A percentile compares a stretch with the other conserved stretches of the same genome.
Conservation (phyloP, 441 rosid genomes). For the Biscutella laevigata region DNA sequence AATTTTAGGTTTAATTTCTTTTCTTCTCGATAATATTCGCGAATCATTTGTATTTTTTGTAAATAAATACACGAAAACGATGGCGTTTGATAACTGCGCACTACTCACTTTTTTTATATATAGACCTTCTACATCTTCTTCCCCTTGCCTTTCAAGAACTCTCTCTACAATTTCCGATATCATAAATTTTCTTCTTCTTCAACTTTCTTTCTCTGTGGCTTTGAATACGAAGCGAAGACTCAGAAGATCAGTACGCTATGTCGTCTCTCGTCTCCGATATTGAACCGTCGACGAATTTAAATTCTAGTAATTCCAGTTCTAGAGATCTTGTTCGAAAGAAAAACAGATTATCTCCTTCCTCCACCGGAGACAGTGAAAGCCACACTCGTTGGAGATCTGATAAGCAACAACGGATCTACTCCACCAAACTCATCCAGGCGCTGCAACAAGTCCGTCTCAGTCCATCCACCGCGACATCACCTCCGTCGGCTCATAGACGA, state of each 20-base stretch:
- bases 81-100: no score
- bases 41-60: no score
- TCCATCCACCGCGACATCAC: conserved; percentile 16
- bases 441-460: conserved; percentile 48
- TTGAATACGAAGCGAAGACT: neutral
- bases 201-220: neutral
- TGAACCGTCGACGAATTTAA: neutral
- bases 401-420: conserved; percentile 67
- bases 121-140: no score
- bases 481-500: conserved; percentile 36
- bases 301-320: neutral
- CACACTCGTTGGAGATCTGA: conserved; percentile 62
- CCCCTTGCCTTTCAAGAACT: no score
- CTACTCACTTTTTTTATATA: no score
- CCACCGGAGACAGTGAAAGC: neutral
- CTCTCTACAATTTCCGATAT: neutral
- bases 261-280: no score
- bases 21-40: no score
- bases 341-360: conserved; percentile 14
- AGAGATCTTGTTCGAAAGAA: conserved; percentile 19
- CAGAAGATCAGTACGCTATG: conserved; percentile 4
- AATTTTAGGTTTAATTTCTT: no score
- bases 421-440: conserved; percentile 65
- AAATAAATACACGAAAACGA: no score
- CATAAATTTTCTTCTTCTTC: neutral